Evolutionary conservation across 1,139 yeast species (phyloP).

Genomic region (Geotrichum aggregatum): DNA sequence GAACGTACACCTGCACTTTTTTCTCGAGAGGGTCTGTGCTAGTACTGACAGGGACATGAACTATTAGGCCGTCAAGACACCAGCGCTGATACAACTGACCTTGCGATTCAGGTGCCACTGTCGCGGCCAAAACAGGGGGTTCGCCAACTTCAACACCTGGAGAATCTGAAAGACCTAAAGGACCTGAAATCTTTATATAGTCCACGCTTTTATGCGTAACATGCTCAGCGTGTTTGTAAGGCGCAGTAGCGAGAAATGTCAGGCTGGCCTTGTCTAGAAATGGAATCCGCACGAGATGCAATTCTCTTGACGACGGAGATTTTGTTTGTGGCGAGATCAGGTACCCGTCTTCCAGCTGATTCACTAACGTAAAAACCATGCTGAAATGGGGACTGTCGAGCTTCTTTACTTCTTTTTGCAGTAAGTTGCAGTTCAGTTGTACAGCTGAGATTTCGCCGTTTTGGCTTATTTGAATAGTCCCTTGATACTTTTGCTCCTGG

Average conservation of each 20-base stretch:
- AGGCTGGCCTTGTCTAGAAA: conserved; percentile 43
- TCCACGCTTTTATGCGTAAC: conserved; percentile 37
- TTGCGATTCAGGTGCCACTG: no score
- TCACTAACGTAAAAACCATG: conserved; percentile 58
- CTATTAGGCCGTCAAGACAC: conserved; percentile 30
- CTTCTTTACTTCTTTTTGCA: conserved; percentile 12
- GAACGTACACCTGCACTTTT: conserved; percentile 26
- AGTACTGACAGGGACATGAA: conserved; percentile 25
- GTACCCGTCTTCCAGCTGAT: conserved; percentile 63
- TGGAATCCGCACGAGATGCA: conserved; percentile 56
- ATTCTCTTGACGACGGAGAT: conserved; percentile 44
- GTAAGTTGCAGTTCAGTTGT: not conserved
- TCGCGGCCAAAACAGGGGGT: no score
- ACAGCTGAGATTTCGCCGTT: not conserved
- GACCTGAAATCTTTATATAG: conserved; percentile 9
- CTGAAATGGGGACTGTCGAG: conserved; percentile 65
- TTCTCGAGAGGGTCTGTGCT: conserved; percentile 20
- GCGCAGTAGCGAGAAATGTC: conserved; percentile 55
- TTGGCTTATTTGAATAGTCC: not conserved
- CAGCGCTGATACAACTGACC: conserved; percentile 7
- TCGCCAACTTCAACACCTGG: not conserved
- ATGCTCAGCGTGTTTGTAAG: conserved; percentile 57
- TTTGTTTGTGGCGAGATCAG: conserved; percentile 68
- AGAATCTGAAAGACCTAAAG: conserved; percentile 21
- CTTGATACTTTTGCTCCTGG: not conserved